Percentiles rank a stretch among this genome's conserved stretches.
Evolutionary conservation across 2,329 filamentous ascomycete species (phyloP).

Genomic region (Monosporascus ibericus): DNA sequence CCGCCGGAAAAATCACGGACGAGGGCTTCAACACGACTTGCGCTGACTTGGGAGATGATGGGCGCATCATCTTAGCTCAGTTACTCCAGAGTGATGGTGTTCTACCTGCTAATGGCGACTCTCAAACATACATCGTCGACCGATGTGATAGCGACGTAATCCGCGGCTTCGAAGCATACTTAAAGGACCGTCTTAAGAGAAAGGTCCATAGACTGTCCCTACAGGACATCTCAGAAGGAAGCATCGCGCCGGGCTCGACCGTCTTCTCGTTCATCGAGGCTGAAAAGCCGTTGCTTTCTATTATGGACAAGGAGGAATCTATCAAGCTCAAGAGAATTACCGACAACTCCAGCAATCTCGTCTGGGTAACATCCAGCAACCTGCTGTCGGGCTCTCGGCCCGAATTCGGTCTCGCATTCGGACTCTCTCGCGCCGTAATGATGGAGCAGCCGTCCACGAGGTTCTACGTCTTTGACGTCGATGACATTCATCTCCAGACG

Average conservation of each 20-base stretch:
- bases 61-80: no score
- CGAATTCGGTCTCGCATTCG: background rate
- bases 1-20: no score
- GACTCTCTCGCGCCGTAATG: conserved; percentile 12
- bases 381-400: background rate
- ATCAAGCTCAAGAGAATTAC: background rate
- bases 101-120: no score
- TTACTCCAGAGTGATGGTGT: no score
- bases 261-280: background rate
- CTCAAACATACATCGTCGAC: no score
- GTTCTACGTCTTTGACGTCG: conserved; percentile 8
- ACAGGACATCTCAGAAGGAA: background rate
- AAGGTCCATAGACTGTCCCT: background rate
- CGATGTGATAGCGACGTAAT: no score
- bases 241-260: background rate
- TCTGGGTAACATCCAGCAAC: background rate
- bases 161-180: no score
- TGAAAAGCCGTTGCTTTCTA: background rate
- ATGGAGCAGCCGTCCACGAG: conserved; percentile 10
- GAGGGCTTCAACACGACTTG: no score
- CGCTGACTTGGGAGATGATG: no score
- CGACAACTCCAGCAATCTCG: background rate
- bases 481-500: background rate
- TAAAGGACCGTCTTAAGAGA: no score
- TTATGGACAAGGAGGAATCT: background rate